These are phyloP conservation scores for Euphorbia corollata DNA, from an alignment of 441 rosid species.

Conservation along the genomic window DNA sequence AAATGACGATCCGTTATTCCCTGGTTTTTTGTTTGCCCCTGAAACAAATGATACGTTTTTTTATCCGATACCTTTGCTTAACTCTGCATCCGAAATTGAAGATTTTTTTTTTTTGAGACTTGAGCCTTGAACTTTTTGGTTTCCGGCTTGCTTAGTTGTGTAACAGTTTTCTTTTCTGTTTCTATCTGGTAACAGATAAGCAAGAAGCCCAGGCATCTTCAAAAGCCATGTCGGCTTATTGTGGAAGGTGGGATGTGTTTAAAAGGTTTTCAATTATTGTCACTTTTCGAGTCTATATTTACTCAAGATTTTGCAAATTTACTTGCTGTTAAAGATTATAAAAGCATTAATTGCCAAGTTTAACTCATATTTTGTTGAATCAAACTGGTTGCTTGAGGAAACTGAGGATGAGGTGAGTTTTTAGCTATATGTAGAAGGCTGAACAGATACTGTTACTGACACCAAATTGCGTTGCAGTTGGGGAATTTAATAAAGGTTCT, in stretches of 20 bases:
- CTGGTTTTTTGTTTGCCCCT: too few relatives aligned
- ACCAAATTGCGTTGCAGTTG: conserved; percentile 36
- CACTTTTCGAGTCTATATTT: not conserved
- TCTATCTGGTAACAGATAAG: conserved; percentile 43
- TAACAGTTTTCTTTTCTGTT: conserved; percentile 8
- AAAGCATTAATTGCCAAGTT: conserved; percentile 15
- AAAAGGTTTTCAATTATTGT: conserved; percentile 7
- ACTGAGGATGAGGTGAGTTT: conserved; percentile 77
- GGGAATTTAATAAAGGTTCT: conserved; percentile 58
- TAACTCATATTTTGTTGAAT: conserved; percentile 22
- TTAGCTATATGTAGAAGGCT: conserved; percentile 9
- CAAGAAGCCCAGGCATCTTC: conserved; percentile 85
- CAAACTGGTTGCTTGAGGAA: conserved; percentile 68
- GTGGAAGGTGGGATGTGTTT: conserved; percentile 63
- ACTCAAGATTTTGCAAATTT: conserved; percentile 5
- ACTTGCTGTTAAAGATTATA: conserved; percentile 5
- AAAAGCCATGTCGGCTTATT: conserved; percentile 76
- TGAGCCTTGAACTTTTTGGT: too few relatives aligned
- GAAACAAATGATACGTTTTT: too few relatives aligned
- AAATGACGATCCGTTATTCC: too few relatives aligned
- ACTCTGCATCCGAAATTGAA: too few relatives aligned
- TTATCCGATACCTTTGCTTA: too few relatives aligned
- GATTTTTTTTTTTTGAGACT: too few relatives aligned
- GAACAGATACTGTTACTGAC: conserved; percentile 3
- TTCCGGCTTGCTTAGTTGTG: not conserved